Evolutionary conservation across 345 rosid species (phyloP), one percentile per base, ranked within the genome.

Genomic region (Salix viminalis): DNA sequence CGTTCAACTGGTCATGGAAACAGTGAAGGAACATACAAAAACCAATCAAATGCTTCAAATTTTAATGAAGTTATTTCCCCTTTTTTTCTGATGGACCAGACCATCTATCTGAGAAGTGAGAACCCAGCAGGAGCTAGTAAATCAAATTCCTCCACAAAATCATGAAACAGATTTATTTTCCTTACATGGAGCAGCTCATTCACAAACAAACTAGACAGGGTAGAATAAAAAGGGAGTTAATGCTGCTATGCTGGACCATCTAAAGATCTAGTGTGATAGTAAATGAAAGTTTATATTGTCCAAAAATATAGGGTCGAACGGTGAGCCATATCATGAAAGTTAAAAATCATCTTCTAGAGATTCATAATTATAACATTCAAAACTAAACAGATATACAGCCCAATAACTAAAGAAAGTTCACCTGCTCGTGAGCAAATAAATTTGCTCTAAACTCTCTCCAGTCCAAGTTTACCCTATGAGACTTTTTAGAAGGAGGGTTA

Each of bases 361-460:
- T 26, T n/a, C 65, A 65, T 5, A 13, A 44, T 26, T 15, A 23
- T 18, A 30, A 26, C 28, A 7, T 11, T 61, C 66, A 75, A 36
- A n/a, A 61, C n/a, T 21, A 19, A 66, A 70, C 23, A 42, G 13
- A 28, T 60, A 58, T 14, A 65, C 36, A 70, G 58, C 34, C 54
- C 11, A 58, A 26, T 60, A 46, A 28, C 42, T 37, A 74, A 66
- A 26, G 32, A 61, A 78, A 80, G 15, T 13, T 84, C 83, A 93
- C 99, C 99, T 93, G 90, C 75, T 91, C 97, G 72, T 83, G 86
- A 66, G 84, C 79, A 84, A 88, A 87, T 73, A 95, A 82, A 83
- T 82, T 89, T 34, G 97, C 98, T 81, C 99, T 88, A 82, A 95
- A 95, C 77, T 88, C 96, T 88, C 99, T 90, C 98, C 99, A 95